These are phyloP conservation scores for Dendrocalamus sinicus DNA, from an alignment of 176 grass and related monocot genomes.

Conservation along the genomic window DNA sequence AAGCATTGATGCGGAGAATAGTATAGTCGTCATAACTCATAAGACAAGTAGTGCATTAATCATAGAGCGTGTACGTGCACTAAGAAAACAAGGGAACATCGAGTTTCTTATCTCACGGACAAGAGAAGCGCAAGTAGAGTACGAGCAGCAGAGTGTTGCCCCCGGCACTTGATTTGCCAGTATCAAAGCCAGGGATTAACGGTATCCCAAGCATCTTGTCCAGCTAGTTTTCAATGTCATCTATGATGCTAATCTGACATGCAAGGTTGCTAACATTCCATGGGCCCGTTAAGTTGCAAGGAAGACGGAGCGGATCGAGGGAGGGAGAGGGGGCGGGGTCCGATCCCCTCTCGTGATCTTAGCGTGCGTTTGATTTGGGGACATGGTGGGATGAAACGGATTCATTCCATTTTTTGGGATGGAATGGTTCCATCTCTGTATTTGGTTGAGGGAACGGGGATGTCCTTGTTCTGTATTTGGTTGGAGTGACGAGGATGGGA, in stretches of 20 bases:
- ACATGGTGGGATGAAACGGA: no score
- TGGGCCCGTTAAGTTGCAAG: not conserved
- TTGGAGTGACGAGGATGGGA: no score
- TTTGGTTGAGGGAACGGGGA: no score
- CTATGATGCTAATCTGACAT: not conserved
- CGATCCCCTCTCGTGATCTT: no score
- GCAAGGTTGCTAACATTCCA: slow-evolving; percentile 19
- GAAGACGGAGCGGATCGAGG: not conserved
- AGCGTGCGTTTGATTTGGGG: no score
- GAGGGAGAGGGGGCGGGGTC: no score
- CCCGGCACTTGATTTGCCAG: slow-evolving; percentile 13
- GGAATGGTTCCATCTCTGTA: no score
- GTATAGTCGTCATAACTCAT: not conserved
- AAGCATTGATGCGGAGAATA: not conserved
- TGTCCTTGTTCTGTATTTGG: no score
- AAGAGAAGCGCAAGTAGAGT: slow-evolving; percentile 6
- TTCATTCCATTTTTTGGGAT: no score
- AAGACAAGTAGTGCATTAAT: slow-evolving; percentile 35
- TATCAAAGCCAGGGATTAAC: slow-evolving; percentile 45
- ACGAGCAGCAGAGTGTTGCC: slow-evolving; percentile 46
- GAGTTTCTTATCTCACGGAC: slow-evolving; percentile 7
- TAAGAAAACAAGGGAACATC: slow-evolving; percentile 27
- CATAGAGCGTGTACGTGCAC: slow-evolving; percentile 29
- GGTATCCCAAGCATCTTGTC: slow-evolving; percentile 43
- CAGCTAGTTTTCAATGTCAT: not conserved